Conservation (phyloP, 495 filamentous ascomycete genomes). For the Podospora didyma region DNA sequence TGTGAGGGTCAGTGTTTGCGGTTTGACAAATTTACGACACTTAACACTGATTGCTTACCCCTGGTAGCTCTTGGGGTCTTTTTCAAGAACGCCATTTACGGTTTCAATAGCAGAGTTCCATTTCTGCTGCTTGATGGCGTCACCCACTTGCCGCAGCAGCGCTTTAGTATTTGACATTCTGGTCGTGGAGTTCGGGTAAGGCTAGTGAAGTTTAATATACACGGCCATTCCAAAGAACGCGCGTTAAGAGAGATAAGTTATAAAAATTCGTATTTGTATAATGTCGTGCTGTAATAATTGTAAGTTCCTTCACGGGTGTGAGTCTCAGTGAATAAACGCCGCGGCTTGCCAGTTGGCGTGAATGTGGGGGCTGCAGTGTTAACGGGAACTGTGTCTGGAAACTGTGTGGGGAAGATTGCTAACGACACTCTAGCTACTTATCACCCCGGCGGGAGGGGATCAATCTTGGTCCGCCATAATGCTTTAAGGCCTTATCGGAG, state of each 20-base stretch:
- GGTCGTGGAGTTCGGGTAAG: slow-evolving; percentile 9
- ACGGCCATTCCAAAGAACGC: background rate
- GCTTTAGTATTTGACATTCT: slow-evolving; percentile 61
- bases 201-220: background rate
- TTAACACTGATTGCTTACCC: slow-evolving; percentile 50
- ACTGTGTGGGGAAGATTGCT: no score
- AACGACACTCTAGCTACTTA: no score
- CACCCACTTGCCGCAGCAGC: slow-evolving; percentile 76
- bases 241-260: no score
- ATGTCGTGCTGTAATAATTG: no score
- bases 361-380: no score
- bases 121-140: slow-evolving; percentile 73
- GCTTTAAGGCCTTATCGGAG: slow-evolving; percentile 15
- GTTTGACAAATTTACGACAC: background rate
- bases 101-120: slow-evolving; percentile 69
- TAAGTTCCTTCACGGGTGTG: no score
- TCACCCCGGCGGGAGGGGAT: slow-evolving; percentile 15
- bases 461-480: slow-evolving; percentile 3
- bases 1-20: slow-evolving; percentile 25
- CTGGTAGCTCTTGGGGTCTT: slow-evolving; percentile 77
- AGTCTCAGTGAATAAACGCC: no score
- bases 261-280: no score
- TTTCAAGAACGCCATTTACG: slow-evolving; percentile 60
- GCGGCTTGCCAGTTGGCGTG: no score
- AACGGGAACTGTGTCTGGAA: no score